These are phyloP conservation scores for Salix koriyanagi DNA, from an alignment of 345 rosid species.

Conservation along the genomic window DNA sequence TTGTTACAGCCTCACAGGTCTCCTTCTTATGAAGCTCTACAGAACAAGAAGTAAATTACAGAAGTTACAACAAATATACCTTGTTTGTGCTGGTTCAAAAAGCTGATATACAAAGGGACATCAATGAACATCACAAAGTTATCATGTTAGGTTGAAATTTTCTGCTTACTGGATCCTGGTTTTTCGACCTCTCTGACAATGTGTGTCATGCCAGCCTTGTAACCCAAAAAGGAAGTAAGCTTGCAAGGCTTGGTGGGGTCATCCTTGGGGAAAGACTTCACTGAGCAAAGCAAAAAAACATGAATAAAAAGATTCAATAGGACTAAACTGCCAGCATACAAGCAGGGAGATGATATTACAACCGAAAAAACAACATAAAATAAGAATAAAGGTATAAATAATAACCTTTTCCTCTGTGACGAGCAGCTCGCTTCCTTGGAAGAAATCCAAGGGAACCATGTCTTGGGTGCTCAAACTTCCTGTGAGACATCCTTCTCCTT, in stretches of 20 bases:
- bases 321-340: background rate
- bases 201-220: slow-evolving; percentile 95
- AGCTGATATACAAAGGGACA: background rate
- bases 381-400: background rate
- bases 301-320: background rate
- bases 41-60: background rate
- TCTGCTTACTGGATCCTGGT: slow-evolving; percentile 73
- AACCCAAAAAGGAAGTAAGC: slow-evolving; percentile 82
- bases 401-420: slow-evolving; percentile 83
- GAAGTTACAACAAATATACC: background rate
- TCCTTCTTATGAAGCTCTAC: slow-evolving; percentile 91
- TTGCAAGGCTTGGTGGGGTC: slow-evolving; percentile 69
- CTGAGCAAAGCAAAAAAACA: slow-evolving; percentile 30
- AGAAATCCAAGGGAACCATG: slow-evolving; percentile 92
- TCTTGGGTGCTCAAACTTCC: slow-evolving; percentile 95
- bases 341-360: background rate
- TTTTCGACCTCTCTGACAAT: slow-evolving; percentile 86
- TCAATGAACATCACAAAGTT: too few species aligned
- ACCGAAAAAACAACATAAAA: background rate
- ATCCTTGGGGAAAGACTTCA: slow-evolving; percentile 92
- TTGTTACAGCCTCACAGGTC: slow-evolving; percentile 84
- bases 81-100: background rate
- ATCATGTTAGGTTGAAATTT: background rate
- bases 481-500: slow-evolving; percentile 66
- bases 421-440: slow-evolving; percentile 80